Evolutionary conservation across 2,329 filamentous ascomycete genomes (phyloP).

Genomic region (Madurella fahalii): DNA sequence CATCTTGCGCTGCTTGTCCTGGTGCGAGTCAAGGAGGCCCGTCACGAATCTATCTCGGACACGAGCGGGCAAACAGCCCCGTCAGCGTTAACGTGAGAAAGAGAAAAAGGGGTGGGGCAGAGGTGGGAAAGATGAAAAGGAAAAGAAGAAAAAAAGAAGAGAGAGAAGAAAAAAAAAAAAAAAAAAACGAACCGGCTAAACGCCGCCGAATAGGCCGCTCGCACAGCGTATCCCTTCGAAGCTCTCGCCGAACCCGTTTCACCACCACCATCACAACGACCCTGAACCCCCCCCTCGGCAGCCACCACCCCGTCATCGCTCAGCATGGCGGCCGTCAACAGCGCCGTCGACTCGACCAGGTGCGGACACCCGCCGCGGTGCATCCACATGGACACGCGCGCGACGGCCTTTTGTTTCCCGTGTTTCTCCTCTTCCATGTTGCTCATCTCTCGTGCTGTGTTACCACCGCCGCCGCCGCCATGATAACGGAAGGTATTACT

Average conservation of each 20-base stretch:
- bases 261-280: conserved; percentile 36
- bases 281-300: neutral
- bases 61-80: neutral
- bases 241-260: conserved; percentile 9
- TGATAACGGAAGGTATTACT: neutral
- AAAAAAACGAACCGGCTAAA: conserved; percentile 60
- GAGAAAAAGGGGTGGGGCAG: neutral
- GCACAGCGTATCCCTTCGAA: conserved; percentile 49
- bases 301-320: conserved; percentile 44
- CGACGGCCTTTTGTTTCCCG: conserved; percentile 46
- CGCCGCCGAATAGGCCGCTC: conserved; percentile 68
- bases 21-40: conserved; percentile 70
- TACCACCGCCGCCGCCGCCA: neutral
- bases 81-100: no score
- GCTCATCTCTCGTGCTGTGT: neutral
- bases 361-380: conserved; percentile 71
- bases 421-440: neutral
- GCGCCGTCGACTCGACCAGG: conserved; percentile 72
- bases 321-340: conserved; percentile 65
- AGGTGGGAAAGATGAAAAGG: neutral
- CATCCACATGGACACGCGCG: conserved; percentile 64
- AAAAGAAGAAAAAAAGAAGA: conserved; percentile 5
- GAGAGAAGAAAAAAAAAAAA: neutral
- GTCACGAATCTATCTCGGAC: conserved; percentile 63
- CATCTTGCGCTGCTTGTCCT: conserved; percentile 62